phyloP scores from a whole-genome alignment of 2,329 filamentous ascomycete genomes.

The Penicillium glabrum region DNA sequence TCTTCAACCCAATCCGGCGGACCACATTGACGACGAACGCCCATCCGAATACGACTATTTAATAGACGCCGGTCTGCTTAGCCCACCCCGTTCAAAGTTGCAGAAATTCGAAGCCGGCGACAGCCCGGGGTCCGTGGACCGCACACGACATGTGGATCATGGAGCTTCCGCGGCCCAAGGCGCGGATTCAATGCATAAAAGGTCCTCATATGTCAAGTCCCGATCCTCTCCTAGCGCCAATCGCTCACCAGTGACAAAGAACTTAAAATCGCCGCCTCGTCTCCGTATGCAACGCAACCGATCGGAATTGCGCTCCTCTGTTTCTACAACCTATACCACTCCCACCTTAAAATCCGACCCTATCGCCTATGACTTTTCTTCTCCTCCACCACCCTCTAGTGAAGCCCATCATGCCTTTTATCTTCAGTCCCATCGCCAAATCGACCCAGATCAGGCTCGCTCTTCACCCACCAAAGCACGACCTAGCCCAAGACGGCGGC shows the following conservation, averaged over 20 bases:
- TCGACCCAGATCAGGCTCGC: slow-evolving; percentile 21
- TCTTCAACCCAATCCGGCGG: slow-evolving; percentile 19
- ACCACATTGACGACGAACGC: slow-evolving; percentile 10
- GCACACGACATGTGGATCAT: slow-evolving; percentile 21
- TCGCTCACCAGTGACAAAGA: slow-evolving; percentile 23
- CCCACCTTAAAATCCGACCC: neutral
- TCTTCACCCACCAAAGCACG: slow-evolving; percentile 18
- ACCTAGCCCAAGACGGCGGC: slow-evolving; percentile 13
- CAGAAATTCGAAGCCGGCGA: slow-evolving; percentile 31
- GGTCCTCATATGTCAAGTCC: slow-evolving; percentile 18
- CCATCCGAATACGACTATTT: slow-evolving; percentile 12
- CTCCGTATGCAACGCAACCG: slow-evolving; percentile 26
- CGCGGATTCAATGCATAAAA: slow-evolving; percentile 16
- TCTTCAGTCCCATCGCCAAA: slow-evolving; percentile 22
- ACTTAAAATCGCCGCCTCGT: slow-evolving; percentile 14
- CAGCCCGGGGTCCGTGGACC: slow-evolving; percentile 36
- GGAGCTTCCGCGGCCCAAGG: slow-evolving; percentile 2
- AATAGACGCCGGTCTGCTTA: slow-evolving; percentile 18
- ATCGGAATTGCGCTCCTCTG: slow-evolving; percentile 20
- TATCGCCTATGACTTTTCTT: slow-evolving; percentile 12
- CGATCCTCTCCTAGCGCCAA: slow-evolving; percentile 16
- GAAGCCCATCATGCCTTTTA: slow-evolving; percentile 15
- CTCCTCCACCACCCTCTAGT: slow-evolving; percentile 8
- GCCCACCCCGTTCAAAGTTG: slow-evolving; percentile 28
- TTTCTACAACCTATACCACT: slow-evolving; percentile 6